phyloP scores from a whole-genome alignment of 768 basidiomycete species.

The Boletus reticuloceps region DNA sequence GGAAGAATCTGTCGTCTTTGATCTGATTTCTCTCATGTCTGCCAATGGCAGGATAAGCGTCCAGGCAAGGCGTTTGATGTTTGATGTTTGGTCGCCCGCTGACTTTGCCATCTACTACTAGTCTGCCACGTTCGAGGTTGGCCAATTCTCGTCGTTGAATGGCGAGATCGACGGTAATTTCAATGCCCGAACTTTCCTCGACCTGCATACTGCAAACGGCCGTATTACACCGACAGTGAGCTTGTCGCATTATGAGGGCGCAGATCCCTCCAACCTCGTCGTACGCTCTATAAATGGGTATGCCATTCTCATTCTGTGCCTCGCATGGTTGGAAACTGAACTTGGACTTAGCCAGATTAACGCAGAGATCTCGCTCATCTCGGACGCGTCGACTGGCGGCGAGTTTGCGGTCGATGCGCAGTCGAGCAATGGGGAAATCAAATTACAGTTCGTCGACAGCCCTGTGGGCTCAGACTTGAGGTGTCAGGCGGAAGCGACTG shows the following conservation, averaged over 20 bases:
- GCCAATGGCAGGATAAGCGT: conserved; percentile 35
- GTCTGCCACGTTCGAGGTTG: conserved; percentile 32
- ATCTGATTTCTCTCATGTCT: conserved; percentile 33
- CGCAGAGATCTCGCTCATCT: conserved; percentile 29
- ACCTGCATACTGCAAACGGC: conserved; percentile 38
- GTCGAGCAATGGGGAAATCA: conserved; percentile 31
- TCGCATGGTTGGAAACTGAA: neutral
- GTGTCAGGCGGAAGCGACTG: conserved; percentile 30
- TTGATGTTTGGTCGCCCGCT: neutral
- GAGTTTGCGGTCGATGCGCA: conserved; percentile 31
- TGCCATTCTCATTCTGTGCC: conserved; percentile 3
- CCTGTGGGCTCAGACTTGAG: conserved; percentile 38
- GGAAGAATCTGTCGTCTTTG: conserved; percentile 35
- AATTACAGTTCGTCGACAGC: conserved; percentile 25
- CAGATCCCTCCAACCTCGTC: conserved; percentile 26
- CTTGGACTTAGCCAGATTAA: conserved; percentile 14
- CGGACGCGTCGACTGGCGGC: conserved; percentile 29
- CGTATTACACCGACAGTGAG: conserved; percentile 38
- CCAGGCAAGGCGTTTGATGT: conserved; percentile 26
- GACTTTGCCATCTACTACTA: conserved; percentile 9
- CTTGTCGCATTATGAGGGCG: conserved; percentile 30
- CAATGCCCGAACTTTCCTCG: conserved; percentile 35
- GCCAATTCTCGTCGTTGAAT: conserved; percentile 39
- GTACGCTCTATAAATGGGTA: conserved; percentile 45
- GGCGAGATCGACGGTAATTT: conserved; percentile 45